Evolutionary conservation across 805 yeast species (phyloP).

Genomic region (Candida easanensis): DNA sequence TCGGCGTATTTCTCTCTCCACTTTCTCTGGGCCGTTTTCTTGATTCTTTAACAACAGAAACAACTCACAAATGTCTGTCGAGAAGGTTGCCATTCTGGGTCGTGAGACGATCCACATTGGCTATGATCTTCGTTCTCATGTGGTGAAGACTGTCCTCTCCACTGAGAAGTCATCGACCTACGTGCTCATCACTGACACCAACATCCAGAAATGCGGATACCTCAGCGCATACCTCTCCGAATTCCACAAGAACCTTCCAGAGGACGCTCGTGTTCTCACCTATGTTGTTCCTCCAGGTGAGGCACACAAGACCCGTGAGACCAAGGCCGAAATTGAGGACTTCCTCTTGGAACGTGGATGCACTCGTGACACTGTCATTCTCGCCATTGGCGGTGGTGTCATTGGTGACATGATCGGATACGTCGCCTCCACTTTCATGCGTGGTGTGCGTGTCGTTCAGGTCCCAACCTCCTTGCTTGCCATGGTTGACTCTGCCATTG

Average conservation of each 20-base stretch:
- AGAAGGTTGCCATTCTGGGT: slow-evolving; percentile 75
- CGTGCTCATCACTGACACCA: slow-evolving; percentile 84
- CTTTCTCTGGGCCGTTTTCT: no score
- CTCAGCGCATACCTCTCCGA: slow-evolving; percentile 44
- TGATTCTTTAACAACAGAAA: no score
- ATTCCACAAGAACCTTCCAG: slow-evolving; percentile 44
- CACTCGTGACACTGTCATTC: slow-evolving; percentile 90
- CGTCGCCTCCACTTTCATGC: slow-evolving; percentile 99
- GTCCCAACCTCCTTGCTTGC: slow-evolving; percentile 91
- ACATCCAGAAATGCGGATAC: slow-evolving; percentile 66
- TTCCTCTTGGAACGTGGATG: slow-evolving; percentile 79
- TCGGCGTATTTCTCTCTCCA: not conserved
- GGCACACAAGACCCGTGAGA: slow-evolving; percentile 78
- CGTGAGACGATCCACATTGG: slow-evolving; percentile 87
- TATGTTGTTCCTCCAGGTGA: slow-evolving; percentile 91
- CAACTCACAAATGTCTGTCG: slow-evolving; percentile 14
- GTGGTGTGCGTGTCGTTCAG: slow-evolving; percentile 93
- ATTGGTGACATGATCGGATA: slow-evolving; percentile 99
- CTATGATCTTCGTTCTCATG: slow-evolving; percentile 69
- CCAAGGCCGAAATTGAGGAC: slow-evolving; percentile 93
- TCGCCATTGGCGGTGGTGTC: slow-evolving; percentile 98
- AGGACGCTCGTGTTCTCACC: slow-evolving; percentile 61
- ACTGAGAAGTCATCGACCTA: slow-evolving; percentile 82
- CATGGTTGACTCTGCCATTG: slow-evolving; percentile 98
- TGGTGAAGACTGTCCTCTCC: slow-evolving; percentile 62